These are phyloP conservation scores for Tuber microsphaerosporum DNA, from an alignment of 495 filamentous ascomycete genomes.

Conservation along the genomic window DNA sequence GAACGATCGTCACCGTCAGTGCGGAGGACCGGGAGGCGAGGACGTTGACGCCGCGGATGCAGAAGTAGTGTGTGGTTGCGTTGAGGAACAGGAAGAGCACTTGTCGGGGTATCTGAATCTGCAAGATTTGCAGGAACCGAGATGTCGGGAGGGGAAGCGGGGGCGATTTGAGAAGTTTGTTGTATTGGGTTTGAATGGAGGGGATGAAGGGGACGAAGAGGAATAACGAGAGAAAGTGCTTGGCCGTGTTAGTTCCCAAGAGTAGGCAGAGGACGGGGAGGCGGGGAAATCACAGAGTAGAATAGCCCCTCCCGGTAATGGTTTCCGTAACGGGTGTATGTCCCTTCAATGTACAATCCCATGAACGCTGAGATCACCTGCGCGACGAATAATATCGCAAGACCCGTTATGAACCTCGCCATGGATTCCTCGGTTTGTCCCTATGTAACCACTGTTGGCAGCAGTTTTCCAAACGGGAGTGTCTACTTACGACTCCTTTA, in stretches of 20 bases:
- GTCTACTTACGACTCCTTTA: conserved; percentile 60
- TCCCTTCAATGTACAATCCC: conserved; percentile 86
- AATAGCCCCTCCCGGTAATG: conserved; percentile 97
- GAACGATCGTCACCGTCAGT: conserved; percentile 86
- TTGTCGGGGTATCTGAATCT: conserved; percentile 57
- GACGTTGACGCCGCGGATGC: conserved; percentile 90
- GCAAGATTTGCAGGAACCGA: conserved; percentile 29
- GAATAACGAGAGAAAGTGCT: conserved; percentile 38
- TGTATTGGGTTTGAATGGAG: conserved; percentile 49
- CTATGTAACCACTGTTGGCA: conserved; percentile 17
- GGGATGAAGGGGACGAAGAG: conserved; percentile 54
- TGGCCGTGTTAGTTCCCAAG: conserved; percentile 28
- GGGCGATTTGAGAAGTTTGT: conserved; percentile 25
- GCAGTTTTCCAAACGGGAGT: neutral
- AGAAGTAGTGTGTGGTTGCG: conserved; percentile 84
- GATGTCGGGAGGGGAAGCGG: conserved; percentile 28
- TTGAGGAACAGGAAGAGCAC: conserved; percentile 68
- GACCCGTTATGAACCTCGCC: conserved; percentile 59
- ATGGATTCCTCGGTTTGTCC: conserved; percentile 37
- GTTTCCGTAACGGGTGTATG: conserved; percentile 74
- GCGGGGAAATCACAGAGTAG: conserved; percentile 60
- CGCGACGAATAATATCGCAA: conserved; percentile 76
- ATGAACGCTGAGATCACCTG: conserved; percentile 88
- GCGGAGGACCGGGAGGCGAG: conserved; percentile 78
- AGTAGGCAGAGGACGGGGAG: conserved; percentile 63